Evolutionary conservation across 768 basidiomycete species (phyloP), one percentile per base, ranked within the genome.

Genomic region (Heimioporus sp.): DNA sequence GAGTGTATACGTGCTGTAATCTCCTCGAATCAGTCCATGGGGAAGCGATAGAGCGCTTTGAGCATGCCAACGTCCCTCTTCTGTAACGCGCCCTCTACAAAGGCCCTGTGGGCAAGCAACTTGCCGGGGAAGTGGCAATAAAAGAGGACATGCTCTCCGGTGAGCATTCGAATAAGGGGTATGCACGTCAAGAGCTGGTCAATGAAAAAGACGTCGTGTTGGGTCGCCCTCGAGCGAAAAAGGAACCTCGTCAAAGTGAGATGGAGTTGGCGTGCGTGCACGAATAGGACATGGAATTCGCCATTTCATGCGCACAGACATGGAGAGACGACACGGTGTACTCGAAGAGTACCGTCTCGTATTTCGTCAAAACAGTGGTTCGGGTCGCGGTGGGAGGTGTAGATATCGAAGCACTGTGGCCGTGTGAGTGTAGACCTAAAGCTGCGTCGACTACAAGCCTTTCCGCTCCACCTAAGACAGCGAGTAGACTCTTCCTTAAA

Each of bases 71-170:
- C 69, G 3, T 71, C 72, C 45, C 65, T 74, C 61, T 66, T 77
- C 36, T 65, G 67, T 38, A 69, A 61, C 48, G 73, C 68, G 12
- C 81, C 85, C 47, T 87, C 82, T 1, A 83, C 76, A 61, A 79
- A 68, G 5, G 70, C 82, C 0, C 89, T 89, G 55, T 82, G 80
- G 7, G 87, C 83, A 24, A 98, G 79, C 1, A 98, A 76, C 68
- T 96, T 96, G 72, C 98, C 96, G 0, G 96, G 97, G 59, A 99
- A 98, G 67, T 98, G 97, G 59, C 93, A 96, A 67, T 99, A 98
- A 70, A 98, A 98, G 17, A 98, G 86, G 30, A 96, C 90, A 2
- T 92, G 83, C n/a, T 82, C 90, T 20, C 76, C 75, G 3, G 76
- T 80, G 13, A 90, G 62, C 53, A 73, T 61, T 3, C 90, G 80